Evolutionary conservation across 768 basidiomycete species (phyloP).

Genomic region (Phylloporus arenicola): DNA sequence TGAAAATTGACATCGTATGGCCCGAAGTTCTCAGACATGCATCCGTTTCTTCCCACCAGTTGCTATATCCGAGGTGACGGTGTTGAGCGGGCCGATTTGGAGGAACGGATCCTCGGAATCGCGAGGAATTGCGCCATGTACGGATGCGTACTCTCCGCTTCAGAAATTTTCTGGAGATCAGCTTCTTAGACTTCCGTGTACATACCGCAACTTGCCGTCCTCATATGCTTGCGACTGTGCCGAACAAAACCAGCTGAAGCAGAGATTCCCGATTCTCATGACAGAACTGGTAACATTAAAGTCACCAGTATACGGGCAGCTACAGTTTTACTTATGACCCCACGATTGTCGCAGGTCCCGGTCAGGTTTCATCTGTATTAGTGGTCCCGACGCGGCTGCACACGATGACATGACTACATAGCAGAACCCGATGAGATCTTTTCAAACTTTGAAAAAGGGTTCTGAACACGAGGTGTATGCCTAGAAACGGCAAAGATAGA

Average conservation of each 20-base stretch:
- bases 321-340: background rate
- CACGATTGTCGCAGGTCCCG: background rate
- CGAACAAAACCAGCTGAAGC: background rate
- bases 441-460: background rate
- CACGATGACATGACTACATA: background rate
- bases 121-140: background rate
- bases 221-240: background rate
- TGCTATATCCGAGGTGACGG: background rate
- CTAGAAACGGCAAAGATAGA: background rate
- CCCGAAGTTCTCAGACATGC: background rate
- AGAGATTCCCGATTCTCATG: background rate
- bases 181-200: background rate
- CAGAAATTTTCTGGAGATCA: background rate
- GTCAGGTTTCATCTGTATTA: background rate
- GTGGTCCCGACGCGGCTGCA: background rate
- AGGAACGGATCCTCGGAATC: background rate
- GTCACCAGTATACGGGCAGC: no score
- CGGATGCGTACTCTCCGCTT: background rate
- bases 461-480: background rate
- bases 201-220: background rate
- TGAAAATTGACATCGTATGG: background rate
- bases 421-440: background rate
- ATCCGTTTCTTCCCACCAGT: background rate
- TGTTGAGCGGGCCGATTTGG: background rate
- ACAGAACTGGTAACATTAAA: background rate